These are phyloP conservation scores for Cucurbita argyrosperma DNA, from an alignment of 306 rosid genomes.

Conservation along the genomic window DNA sequence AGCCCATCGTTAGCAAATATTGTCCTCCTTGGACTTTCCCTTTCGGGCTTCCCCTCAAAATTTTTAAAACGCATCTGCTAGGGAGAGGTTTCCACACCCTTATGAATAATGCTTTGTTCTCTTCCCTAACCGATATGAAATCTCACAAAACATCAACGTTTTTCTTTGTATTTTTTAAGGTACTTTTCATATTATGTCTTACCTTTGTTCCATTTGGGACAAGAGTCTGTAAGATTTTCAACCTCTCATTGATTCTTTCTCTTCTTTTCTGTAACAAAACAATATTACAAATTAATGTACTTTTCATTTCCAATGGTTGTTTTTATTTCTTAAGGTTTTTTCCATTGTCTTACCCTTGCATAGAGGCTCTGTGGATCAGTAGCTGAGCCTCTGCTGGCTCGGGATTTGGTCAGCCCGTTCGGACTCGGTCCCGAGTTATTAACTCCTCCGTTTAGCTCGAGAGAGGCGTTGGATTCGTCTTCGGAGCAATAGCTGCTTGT, in stretches of 20 bases:
- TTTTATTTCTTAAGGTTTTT: not conserved
- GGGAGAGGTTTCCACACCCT: too few relatives aligned
- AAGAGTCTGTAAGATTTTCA: conserved; percentile 58
- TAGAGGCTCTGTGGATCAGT: conserved; percentile 74
- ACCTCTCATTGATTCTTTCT: conserved; percentile 85
- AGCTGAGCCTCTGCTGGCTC: conserved; percentile 46
- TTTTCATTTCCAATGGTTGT: not conserved
- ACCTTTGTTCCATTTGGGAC: conserved; percentile 97
- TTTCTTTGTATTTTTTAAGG: not conserved
- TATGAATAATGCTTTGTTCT: too few relatives aligned
- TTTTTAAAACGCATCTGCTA: too few relatives aligned
- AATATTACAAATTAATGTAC: not conserved
- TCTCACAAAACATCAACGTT: too few relatives aligned
- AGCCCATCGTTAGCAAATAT: too few relatives aligned
- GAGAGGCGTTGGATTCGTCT: conserved; percentile 44
- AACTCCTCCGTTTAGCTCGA: conserved; percentile 15
- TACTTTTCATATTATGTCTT: not conserved
- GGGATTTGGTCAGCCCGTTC: conserved; percentile 28
- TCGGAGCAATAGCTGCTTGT: conserved; percentile 53
- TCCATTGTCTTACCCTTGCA: conserved; percentile 45
- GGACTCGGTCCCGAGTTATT: conserved; percentile 29
- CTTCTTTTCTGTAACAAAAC: conserved; percentile 64
- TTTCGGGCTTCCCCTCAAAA: too few relatives aligned
- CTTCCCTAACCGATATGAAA: too few relatives aligned
- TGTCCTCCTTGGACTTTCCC: too few relatives aligned